Base-by-base conservation (phyloP, 257 asterid species). In the Gynochthodes officinalis region DNA sequence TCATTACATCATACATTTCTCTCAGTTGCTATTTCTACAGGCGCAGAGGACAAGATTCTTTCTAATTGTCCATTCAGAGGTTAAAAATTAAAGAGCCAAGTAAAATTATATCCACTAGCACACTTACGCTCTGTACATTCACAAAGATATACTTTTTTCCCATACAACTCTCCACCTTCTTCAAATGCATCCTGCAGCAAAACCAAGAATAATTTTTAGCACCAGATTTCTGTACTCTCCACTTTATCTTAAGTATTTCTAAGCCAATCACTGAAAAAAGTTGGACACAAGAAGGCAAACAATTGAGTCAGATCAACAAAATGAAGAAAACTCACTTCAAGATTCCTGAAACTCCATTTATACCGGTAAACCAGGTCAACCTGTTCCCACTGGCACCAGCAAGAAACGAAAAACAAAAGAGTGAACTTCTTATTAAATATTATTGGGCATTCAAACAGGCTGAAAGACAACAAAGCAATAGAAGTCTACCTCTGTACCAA, bases 101-200 rank as follows among this genome's bases (percentile, higher is more conserved):
- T 16, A 16, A 67, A 43, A 15, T 67, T 67, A 27, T 73, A 39
- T 44, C 58, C 27, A 54, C 48, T 48, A 69, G 66, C 76, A 84
- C 95, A 86, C 97, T 87, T 87, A 95, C 98, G 95, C 79, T 95
- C 99, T 16, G 97, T 92, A 73, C 96, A 86, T 70, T 93, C 93
- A 71, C 92, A 95, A 60, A 95, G 96, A 78, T 88, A 95, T 77
- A 95, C 98, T 63, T 74, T 88, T 73, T 88, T 82, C 55, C 88
- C 82, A 71, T 77, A 78, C 43, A 91, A 86, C 73, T 84, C 87
- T 28, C 97, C 97, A 4, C 96, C 97, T 84, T 95, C 97, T 81
- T 92, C 98, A 82, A 95, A 83, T 33, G 98, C 97, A 32, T 86
- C 93, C 98, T 95, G 88, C 72, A 72, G 73, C 55, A 53, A 53